Conservation (phyloP, 306 rosid genomes). For the barrel medic (Medicago truncatula) region DNA sequence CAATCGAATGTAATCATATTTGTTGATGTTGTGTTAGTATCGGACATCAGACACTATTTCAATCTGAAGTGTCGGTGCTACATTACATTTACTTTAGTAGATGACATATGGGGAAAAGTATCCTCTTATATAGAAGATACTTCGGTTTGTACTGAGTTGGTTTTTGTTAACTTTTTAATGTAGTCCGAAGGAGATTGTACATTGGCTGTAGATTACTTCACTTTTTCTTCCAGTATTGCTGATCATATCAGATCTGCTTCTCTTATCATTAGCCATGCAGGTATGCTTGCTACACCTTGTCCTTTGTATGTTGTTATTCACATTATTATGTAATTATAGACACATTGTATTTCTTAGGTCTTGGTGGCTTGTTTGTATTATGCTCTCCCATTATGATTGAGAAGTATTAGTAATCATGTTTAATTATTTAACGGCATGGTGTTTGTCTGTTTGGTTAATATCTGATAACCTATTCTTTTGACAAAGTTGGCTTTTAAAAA, state of each 20-base stretch:
- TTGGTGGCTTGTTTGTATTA: constrained; percentile 26
- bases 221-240: constrained; percentile 90
- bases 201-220: constrained; percentile 70
- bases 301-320: not conserved
- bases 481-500: constrained; percentile 23
- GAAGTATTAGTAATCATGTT: not conserved
- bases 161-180: constrained; percentile 20
- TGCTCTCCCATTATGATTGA: constrained; percentile 2
- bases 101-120: not conserved
- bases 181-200: constrained; percentile 69
- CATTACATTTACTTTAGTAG: too few species aligned
- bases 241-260: constrained; percentile 79
- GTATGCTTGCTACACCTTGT: constrained; percentile 41
- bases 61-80: too few species aligned
- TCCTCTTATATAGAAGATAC: not conserved
- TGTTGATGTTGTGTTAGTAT: not conserved
- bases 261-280: constrained; percentile 87
- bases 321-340: constrained; percentile 5
- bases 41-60: too few species aligned
- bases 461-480: constrained; percentile 18
- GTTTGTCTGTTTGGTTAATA: constrained; percentile 25
- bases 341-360: constrained; percentile 12
- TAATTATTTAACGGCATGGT: constrained; percentile 14
- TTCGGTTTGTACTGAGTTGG: constrained; percentile 1
- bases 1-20: too few species aligned